Evolutionary conservation across 108 stramenopile genomes (phyloP).

Genomic region (Skeletonema potamos): DNA sequence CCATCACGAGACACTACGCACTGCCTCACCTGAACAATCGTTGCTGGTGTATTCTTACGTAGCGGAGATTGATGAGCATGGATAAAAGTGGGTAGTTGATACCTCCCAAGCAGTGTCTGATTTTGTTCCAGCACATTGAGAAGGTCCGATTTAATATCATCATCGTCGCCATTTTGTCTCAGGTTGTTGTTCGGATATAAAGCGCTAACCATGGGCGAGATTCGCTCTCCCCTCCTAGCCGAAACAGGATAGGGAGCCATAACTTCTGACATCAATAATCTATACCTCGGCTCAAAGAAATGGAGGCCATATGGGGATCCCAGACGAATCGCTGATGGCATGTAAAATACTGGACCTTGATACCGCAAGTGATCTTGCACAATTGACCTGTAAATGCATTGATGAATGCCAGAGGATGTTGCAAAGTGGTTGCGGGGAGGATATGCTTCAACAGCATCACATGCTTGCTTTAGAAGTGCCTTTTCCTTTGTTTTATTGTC

Average conservation of each 20-base stretch:
- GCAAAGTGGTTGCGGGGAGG: conserved; percentile 21
- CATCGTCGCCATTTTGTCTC: neutral
- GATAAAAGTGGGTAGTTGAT: conserved; percentile 46
- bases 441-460: conserved; percentile 28
- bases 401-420: conserved; percentile 33
- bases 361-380: conserved; percentile 50
- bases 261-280: conserved; percentile 59
- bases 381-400: conserved; percentile 55
- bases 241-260: conserved; percentile 46
- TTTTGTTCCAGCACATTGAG: conserved; percentile 30
- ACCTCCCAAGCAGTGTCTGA: conserved; percentile 9
- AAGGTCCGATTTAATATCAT: conserved; percentile 11
- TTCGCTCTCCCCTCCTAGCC: conserved; percentile 47
- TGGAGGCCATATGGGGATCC: conserved; percentile 61
- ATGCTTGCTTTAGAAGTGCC: conserved; percentile 32
- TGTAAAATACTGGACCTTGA: conserved; percentile 65
- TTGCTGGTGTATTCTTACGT: conserved; percentile 44
- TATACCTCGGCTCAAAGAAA: conserved; percentile 81
- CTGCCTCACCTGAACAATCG: conserved; percentile 54
- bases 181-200: conserved; percentile 10
- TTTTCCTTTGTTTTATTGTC: conserved; percentile 5
- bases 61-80: conserved; percentile 46
- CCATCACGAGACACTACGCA: conserved; percentile 52
- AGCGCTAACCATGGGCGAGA: conserved; percentile 33
- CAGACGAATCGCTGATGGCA: conserved; percentile 50